These are phyloP conservation scores for Leccinum variicolor DNA, from an alignment of 768 basidiomycete genomes.

Conservation along the genomic window DNA sequence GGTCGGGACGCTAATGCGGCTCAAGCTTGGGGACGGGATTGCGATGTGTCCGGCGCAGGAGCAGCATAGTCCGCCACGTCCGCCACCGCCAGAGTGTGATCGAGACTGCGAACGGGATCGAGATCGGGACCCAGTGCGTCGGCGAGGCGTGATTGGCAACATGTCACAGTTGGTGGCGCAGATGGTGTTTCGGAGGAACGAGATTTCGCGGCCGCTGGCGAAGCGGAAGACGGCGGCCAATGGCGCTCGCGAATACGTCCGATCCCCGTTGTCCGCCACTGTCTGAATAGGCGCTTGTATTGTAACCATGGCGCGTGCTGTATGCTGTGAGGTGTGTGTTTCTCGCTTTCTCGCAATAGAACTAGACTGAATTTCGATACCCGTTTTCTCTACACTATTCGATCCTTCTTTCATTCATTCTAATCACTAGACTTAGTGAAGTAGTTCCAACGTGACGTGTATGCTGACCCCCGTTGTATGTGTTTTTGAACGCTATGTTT, in stretches of 20 bases:
- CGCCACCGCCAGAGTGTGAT: conserved; percentile 16
- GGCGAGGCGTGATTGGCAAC: conserved; percentile 24
- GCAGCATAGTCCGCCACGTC: conserved; percentile 5
- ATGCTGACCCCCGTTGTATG: conserved; percentile 18
- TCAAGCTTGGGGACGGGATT: conserved; percentile 44
- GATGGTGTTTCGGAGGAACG: conserved; percentile 44
- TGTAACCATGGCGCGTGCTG: conserved; percentile 1
- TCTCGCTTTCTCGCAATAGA: conserved; percentile 2
- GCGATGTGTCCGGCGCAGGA: conserved; percentile 18
- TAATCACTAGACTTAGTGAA: conserved; percentile 13
- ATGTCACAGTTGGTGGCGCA: conserved; percentile 44
- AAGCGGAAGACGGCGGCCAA: conserved; percentile 30
- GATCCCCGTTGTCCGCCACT: conserved; percentile 30
- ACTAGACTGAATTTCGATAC: conserved; percentile 22
- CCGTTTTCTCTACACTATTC: conserved; percentile 11
- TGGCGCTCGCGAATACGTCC: conserved; percentile 18
- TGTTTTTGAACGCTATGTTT: conserved; percentile 23
- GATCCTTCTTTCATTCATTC: not conserved
- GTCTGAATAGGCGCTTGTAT: conserved; percentile 16
- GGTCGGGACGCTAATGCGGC: conserved; percentile 50
- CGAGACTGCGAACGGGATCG: conserved; percentile 4
- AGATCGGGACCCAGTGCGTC: conserved; percentile 16
- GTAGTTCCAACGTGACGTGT: conserved; percentile 19
- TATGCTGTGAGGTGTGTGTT: conserved; percentile 27
- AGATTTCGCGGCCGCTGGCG: conserved; percentile 36